These are phyloP conservation scores for Haplographium delicatum DNA, from an alignment of 495 filamentous ascomycete genomes.

Conservation along the genomic window DNA sequence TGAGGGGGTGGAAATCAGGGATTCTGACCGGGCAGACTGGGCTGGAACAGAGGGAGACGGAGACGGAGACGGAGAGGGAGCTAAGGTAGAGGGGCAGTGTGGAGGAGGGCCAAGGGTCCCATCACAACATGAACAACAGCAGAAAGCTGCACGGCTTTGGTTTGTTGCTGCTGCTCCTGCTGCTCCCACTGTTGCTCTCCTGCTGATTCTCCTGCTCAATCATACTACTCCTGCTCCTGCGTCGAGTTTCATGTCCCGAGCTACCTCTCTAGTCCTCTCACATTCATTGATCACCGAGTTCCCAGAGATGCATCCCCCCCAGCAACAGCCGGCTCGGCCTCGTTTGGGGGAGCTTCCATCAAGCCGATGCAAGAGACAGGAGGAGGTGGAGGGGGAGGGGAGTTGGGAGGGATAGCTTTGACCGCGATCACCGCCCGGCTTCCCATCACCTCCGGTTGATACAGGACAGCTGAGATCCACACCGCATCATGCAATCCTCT, in stretches of 20 bases:
- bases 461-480: conserved; percentile 2
- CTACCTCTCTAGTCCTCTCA: background rate
- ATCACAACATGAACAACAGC: no score
- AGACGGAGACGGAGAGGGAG: background rate
- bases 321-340: background rate
- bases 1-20: background rate
- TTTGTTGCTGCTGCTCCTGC: background rate
- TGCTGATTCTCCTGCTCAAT: background rate
- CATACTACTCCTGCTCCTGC: background rate
- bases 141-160: background rate
- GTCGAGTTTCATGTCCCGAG: background rate
- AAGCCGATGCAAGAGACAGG: background rate
- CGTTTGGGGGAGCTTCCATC: background rate
- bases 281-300: background rate
- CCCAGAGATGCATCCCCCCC: background rate
- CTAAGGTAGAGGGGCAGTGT: background rate
- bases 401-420: background rate
- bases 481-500: conserved; percentile 7
- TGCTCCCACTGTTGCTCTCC: background rate
- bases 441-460: background rate
- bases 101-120: conserved; percentile 2
- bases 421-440: background rate
- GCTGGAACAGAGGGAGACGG: background rate
- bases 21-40: background rate
- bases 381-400: no score